phyloP scores from a whole-genome alignment of 441 rosid species.

The Bocquillonia castaneifolia region DNA sequence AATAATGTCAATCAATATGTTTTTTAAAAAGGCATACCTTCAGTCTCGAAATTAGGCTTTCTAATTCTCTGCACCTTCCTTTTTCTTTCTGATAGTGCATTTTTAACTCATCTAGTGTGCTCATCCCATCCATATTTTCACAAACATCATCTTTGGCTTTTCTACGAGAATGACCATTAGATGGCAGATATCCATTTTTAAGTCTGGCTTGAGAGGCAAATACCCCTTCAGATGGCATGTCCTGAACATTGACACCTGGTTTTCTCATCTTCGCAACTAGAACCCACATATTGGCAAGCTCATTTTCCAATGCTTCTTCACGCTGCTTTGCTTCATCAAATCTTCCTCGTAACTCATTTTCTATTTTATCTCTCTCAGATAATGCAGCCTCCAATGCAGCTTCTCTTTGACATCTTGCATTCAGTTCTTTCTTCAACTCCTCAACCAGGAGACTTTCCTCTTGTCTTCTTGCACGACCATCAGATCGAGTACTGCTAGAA shows the following conservation, averaged over 20 bases:
- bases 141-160: constrained; percentile 27
- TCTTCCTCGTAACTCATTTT: constrained; percentile 41
- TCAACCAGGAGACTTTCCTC: constrained; percentile 34
- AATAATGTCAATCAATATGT: neutral
- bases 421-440: constrained; percentile 46
- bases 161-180: constrained; percentile 25
- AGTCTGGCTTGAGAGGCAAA: constrained; percentile 22
- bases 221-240: constrained; percentile 21
- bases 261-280: constrained; percentile 50
- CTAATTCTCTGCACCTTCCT: constrained; percentile 49
- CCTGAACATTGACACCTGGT: constrained; percentile 29
- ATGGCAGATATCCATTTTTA: constrained; percentile 32
- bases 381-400: constrained; percentile 36
- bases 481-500: constrained; percentile 25
- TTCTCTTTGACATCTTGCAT: constrained; percentile 40
- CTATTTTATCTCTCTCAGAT: constrained; percentile 38
- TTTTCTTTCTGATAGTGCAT: constrained; percentile 40
- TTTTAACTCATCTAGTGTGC: constrained; percentile 32
- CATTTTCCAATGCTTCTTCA: constrained; percentile 54
- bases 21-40: constrained; percentile 39
- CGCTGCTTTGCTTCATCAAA: constrained; percentile 46
- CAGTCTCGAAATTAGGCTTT: constrained; percentile 40
- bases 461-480: constrained; percentile 27
- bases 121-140: constrained; percentile 28
- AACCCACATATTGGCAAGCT: constrained; percentile 63